These are phyloP conservation scores for Sporothrix humicola DNA, from an alignment of 2,329 filamentous ascomycete genomes.

Conservation along the genomic window DNA sequence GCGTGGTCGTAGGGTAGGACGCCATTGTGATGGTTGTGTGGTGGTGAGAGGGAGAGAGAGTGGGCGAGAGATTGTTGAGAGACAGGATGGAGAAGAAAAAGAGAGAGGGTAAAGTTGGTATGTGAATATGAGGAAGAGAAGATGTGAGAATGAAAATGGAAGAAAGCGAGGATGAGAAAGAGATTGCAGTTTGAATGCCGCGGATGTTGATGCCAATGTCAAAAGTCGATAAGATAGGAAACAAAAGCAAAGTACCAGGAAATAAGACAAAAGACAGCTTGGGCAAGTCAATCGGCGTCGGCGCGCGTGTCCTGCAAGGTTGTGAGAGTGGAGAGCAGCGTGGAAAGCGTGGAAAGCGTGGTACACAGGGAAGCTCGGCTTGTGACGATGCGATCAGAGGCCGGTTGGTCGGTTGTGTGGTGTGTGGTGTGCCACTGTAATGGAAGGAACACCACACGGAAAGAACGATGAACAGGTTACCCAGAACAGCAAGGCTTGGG, in stretches of 20 bases:
- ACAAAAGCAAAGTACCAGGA: not conserved
- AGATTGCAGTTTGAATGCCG: not conserved
- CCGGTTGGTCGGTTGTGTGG: slow-evolving; percentile 16
- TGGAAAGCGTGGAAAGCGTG: not conserved
- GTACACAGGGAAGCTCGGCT: slow-evolving; percentile 17
- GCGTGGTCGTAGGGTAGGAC: slow-evolving; percentile 41
- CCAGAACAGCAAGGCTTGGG: slow-evolving; percentile 27
- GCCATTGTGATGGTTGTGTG: not conserved
- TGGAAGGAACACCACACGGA: not conserved
- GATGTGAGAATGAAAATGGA: not conserved
- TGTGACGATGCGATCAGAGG: slow-evolving; percentile 19
- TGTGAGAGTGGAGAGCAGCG: not conserved
- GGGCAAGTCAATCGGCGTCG: not conserved
- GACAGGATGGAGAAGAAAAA: not conserved
- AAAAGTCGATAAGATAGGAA: not conserved
- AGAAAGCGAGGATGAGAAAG: not conserved
- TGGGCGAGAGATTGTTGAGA: not conserved
- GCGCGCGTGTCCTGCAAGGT: not conserved
- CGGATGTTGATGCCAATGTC: slow-evolving; percentile 1
- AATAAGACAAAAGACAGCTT: not conserved
- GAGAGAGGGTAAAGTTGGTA: not conserved
- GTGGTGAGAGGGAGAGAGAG: not conserved
- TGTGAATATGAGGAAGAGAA: not conserved
- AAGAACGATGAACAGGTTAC: slow-evolving; percentile 29
- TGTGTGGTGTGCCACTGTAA: not conserved